These are phyloP conservation scores for Amanita pallidorosea DNA, from an alignment of 768 basidiomycete genomes.

Conservation along the genomic window DNA sequence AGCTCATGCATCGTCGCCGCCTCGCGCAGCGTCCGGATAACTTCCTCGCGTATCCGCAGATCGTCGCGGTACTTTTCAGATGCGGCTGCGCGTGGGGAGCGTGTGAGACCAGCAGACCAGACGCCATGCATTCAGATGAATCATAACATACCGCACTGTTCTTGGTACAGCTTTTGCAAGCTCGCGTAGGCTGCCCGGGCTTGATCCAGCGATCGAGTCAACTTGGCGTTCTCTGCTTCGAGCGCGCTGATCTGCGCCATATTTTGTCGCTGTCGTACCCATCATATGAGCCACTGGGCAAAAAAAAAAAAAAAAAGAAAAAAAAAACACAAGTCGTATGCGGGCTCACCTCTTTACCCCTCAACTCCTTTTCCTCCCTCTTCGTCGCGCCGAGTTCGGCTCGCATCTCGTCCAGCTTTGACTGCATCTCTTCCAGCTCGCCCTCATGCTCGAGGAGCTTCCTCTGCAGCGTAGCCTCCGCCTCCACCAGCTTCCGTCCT, in stretches of 20 bases:
- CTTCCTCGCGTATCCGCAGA: slow-evolving; percentile 65
- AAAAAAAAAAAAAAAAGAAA: slow-evolving; percentile 3
- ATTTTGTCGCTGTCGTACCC: slow-evolving; percentile 41
- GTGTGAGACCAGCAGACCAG: not conserved
- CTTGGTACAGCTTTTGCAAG: slow-evolving; percentile 80
- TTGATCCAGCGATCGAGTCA: slow-evolving; percentile 65
- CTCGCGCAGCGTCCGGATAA: slow-evolving; percentile 57
- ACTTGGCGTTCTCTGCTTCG: slow-evolving; percentile 71
- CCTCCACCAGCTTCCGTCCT: slow-evolving; percentile 63
- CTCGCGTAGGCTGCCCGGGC: slow-evolving; percentile 63
- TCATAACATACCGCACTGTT: slow-evolving; percentile 61
- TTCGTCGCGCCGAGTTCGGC: slow-evolving; percentile 72
- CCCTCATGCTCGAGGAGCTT: slow-evolving; percentile 68
- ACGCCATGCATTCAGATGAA: not conserved
- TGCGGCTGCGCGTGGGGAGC: slow-evolving; percentile 31
- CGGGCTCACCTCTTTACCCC: slow-evolving; percentile 65
- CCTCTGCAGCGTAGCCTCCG: slow-evolving; percentile 55
- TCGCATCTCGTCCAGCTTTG: slow-evolving; percentile 63
- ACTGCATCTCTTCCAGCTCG: slow-evolving; percentile 77
- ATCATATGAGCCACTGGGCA: not conserved
- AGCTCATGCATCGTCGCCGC: slow-evolving; percentile 45
- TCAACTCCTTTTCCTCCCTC: slow-evolving; percentile 88
- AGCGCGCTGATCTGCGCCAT: slow-evolving; percentile 54
- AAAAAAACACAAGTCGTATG: slow-evolving; percentile 4
- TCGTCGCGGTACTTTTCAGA: slow-evolving; percentile 73